A percentile compares a stretch with the other conserved stretches of the same genome.
phyloP scores from a whole-genome alignment of 768 basidiomycete species.

The Psilocybe cyanescens region DNA sequence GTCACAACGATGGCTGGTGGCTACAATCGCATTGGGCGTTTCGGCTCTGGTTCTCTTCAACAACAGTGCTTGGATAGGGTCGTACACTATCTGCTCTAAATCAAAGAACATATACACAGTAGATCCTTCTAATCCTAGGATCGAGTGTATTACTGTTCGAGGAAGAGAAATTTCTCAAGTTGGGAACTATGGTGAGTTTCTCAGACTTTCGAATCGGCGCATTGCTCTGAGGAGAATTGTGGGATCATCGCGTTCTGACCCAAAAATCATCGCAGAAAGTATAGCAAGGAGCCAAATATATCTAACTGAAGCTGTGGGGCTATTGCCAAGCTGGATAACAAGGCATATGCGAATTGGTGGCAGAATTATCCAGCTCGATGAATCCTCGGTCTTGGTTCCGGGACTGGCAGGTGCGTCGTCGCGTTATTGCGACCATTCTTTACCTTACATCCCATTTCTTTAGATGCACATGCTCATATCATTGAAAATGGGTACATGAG shows the following conservation, averaged over 20 bases:
- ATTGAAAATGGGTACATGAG: slow-evolving; percentile 73
- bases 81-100: slow-evolving; percentile 64
- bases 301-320: background rate
- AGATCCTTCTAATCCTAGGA: slow-evolving; percentile 50
- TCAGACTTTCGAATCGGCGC: background rate
- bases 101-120: slow-evolving; percentile 70
- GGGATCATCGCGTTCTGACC: background rate
- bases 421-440: background rate
- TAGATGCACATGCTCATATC: slow-evolving; percentile 84
- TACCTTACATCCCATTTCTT: background rate
- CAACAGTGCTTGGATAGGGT: background rate
- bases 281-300: background rate
- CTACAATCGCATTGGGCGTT: background rate
- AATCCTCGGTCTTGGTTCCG: slow-evolving; percentile 51
- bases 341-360: background rate
- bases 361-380: slow-evolving; percentile 18
- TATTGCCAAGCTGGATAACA: slow-evolving; percentile 13
- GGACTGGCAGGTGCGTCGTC: slow-evolving; percentile 64
- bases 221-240: background rate
- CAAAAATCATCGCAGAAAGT: slow-evolving; percentile 7
- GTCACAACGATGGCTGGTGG: background rate
- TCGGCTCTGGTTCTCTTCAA: background rate
- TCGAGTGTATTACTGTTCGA: slow-evolving; percentile 64
- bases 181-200: slow-evolving; percentile 50
- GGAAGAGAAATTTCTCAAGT: slow-evolving; percentile 48